Evolutionary conservation across 1,284 basidiomycete genomes (phyloP).

Genomic region (Ceratobasidium sp.): DNA sequence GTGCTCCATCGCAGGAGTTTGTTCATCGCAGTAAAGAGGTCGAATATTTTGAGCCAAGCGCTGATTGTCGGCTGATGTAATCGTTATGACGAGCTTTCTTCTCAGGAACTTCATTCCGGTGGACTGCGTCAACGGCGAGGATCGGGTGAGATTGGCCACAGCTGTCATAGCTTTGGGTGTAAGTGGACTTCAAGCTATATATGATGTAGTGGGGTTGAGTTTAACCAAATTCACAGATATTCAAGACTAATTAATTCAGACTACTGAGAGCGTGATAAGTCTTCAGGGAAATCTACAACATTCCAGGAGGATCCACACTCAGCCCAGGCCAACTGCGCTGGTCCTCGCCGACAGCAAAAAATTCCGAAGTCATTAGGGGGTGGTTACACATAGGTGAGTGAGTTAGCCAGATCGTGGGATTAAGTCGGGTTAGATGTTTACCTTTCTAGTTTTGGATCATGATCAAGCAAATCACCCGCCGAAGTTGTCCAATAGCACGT

Average conservation of each 20-base stretch:
- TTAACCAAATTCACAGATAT: too few relatives aligned
- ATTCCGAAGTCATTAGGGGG: neutral
- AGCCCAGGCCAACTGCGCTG: constrained; percentile 3
- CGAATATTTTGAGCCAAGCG: neutral
- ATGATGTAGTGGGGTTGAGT: too few relatives aligned
- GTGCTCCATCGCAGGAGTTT: neutral
- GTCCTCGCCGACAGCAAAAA: neutral
- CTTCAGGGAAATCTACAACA: too few relatives aligned
- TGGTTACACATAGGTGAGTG: neutral
- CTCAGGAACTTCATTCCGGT: neutral
- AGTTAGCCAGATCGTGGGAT: neutral
- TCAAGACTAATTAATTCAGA: too few relatives aligned
- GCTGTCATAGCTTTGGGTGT: too few relatives aligned
- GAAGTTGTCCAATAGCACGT: neutral
- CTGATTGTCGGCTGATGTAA: constrained; percentile 7
- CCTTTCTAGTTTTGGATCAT: constrained; percentile 17
- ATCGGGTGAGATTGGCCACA: too few relatives aligned
- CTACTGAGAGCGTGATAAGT: too few relatives aligned
- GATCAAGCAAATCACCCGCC: constrained; percentile 17
- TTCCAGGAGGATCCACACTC: too few relatives aligned
- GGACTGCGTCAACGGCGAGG: too few relatives aligned
- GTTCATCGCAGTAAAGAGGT: neutral
- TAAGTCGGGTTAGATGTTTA: neutral
- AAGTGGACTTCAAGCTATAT: too few relatives aligned
- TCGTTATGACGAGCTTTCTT: neutral